phyloP scores from a whole-genome alignment of 345 rosid species.

The Angophora floribunda region DNA sequence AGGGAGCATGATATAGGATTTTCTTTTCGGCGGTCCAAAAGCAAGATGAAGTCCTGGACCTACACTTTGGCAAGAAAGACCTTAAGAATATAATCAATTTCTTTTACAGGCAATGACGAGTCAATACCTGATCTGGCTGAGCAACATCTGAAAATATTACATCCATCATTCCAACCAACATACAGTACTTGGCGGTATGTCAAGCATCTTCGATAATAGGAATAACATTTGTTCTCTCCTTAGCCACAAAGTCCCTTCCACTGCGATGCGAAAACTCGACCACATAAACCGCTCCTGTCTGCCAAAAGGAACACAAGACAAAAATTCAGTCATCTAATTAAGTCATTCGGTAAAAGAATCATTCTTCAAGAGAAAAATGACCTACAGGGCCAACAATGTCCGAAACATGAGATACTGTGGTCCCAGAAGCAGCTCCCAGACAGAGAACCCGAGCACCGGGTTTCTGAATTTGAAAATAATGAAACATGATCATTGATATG shows the following conservation, averaged over 20 bases:
- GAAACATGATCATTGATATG: too few species aligned
- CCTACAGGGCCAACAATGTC: constrained; percentile 95
- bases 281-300: constrained; percentile 74
- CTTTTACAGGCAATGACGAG: background rate
- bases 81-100: too few species aligned
- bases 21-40: too few species aligned
- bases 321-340: background rate
- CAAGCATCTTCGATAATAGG: constrained; percentile 90
- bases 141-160: constrained; percentile 99
- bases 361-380: background rate
- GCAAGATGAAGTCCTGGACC: too few species aligned
- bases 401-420: constrained; percentile 97
- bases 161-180: constrained; percentile 98
- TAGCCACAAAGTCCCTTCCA: too few species aligned
- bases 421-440: constrained; percentile 57
- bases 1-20: too few species aligned
- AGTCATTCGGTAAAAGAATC: too few species aligned
- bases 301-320: background rate
- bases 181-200: constrained; percentile 91
- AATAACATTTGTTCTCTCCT: too few species aligned
- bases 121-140: constrained; percentile 94
- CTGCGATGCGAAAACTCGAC: too few species aligned
- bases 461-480: too few species aligned
- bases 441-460: too few species aligned
- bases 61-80: too few species aligned